A percentile compares a stretch with the other conserved stretches of the same genome.
These are phyloP conservation scores for Phyllosticta paracitricarpa DNA, from an alignment of 2,329 filamentous ascomycete genomes.

Conservation along the genomic window DNA sequence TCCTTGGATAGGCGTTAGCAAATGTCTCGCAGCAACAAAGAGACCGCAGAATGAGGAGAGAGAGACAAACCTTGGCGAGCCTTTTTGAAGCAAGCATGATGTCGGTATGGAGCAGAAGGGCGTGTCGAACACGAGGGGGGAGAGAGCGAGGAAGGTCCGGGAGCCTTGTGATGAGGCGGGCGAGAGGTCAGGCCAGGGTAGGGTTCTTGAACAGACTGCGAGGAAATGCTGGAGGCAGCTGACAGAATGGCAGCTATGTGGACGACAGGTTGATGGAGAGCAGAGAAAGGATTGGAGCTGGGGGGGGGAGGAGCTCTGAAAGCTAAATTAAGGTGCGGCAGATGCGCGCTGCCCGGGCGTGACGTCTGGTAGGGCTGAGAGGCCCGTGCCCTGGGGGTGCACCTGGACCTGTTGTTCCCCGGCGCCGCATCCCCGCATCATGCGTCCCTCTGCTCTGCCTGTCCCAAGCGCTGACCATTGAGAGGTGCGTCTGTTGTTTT, in stretches of 20 bases:
- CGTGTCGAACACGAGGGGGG: not conserved
- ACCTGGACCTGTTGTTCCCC: not conserved
- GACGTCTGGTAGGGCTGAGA: not conserved
- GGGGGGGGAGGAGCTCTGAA: not conserved
- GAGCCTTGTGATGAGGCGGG: not conserved
- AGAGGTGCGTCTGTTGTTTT: too few species aligned
- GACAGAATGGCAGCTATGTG: not conserved
- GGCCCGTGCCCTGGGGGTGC: not conserved
- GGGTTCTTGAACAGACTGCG: not conserved
- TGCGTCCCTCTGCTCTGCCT: not conserved
- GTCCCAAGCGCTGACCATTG: too few species aligned
- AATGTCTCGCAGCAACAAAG: not conserved
- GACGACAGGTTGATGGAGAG: not conserved
- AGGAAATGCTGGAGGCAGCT: not conserved
- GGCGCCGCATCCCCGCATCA: not conserved
- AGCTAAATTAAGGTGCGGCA: not conserved
- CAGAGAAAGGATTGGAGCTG: not conserved
- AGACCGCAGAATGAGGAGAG: not conserved
- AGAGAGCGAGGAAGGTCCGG: not conserved
- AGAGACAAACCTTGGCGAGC: slow-evolving; percentile 39
- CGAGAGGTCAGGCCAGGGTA: not conserved
- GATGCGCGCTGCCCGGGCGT: not conserved
- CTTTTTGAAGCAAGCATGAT: slow-evolving; percentile 46
- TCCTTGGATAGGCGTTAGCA: not conserved
- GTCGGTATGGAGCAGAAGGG: not conserved